Evolutionary conservation across 306 rosid species (phyloP).

Genomic region (Castanea mollissima): DNA sequence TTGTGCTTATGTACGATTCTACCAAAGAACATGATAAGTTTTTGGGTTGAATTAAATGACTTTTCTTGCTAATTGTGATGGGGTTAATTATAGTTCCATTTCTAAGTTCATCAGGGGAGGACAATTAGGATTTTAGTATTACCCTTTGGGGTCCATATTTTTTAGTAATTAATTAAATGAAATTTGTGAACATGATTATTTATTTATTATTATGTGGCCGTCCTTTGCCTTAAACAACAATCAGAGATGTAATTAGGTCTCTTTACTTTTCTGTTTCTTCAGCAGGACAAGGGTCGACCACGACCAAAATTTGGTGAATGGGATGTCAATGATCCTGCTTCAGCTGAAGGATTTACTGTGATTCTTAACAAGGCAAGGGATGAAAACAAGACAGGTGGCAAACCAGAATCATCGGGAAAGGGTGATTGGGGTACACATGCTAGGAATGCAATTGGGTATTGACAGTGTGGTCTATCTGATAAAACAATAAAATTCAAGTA

Average conservation of each 20-base stretch:
- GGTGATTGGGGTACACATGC: slow-evolving; percentile 24
- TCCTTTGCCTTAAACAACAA: neutral
- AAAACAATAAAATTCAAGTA: too few species aligned
- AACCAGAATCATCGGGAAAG: slow-evolving; percentile 89
- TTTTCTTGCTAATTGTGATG: slow-evolving; percentile 10
- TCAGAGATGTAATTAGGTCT: neutral
- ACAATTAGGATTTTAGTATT: neutral
- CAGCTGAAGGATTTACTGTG: slow-evolving; percentile 98
- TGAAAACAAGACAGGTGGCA: slow-evolving; percentile 97
- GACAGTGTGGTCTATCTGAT: too few species aligned
- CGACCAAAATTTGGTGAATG: slow-evolving; percentile 98
- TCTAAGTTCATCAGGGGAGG: neutral
- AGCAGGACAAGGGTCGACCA: slow-evolving; percentile 92
- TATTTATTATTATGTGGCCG: neutral
- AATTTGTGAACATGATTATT: neutral
- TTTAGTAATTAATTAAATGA: slow-evolving; percentile 9
- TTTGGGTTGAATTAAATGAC: neutral
- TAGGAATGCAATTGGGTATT: too few species aligned
- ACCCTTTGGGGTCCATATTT: neutral
- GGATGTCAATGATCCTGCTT: slow-evolving; percentile 99
- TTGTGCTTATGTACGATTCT: slow-evolving; percentile 4
- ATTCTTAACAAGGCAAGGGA: slow-evolving; percentile 94
- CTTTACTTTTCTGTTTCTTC: slow-evolving; percentile 7
- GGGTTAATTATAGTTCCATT: slow-evolving; percentile 5
- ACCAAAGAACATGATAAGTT: neutral